phyloP scores from a whole-genome alignment of 1,139 yeast genomes.

The Citeromyces siamensis region DNA sequence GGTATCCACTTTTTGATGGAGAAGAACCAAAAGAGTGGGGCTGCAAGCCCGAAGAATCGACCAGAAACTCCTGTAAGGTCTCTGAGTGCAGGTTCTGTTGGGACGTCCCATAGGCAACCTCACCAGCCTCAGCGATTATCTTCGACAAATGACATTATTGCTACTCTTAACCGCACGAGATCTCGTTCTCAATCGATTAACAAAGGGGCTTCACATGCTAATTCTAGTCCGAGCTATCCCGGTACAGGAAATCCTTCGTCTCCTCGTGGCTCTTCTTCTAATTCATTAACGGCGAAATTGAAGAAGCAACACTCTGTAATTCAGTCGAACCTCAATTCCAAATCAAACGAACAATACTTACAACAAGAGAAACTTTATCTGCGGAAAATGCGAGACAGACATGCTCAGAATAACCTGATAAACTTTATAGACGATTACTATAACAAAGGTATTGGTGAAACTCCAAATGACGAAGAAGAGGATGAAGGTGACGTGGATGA shows the following conservation, averaged over 20 bases:
- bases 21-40: no score
- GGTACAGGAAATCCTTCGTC: background rate
- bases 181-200: constrained; percentile 2
- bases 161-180: constrained; percentile 3
- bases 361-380: constrained; percentile 44
- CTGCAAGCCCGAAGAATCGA: background rate
- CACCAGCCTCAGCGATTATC: constrained; percentile 1
- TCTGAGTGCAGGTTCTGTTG: background rate
- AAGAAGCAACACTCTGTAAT: constrained; percentile 16
- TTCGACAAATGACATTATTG: background rate
- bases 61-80: background rate
- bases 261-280: constrained; percentile 2
- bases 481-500: constrained; percentile 11
- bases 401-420: constrained; percentile 19
- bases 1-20: background rate
- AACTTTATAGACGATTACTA: constrained; percentile 35
- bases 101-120: background rate
- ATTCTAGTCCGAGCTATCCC: background rate
- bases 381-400: constrained; percentile 19
- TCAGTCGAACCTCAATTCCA: constrained; percentile 17
- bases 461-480: constrained; percentile 2
- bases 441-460: constrained; percentile 35
- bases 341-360: constrained; percentile 28
- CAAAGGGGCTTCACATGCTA: constrained; percentile 1
- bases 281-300: constrained; percentile 3